Evolutionary conservation across 2,329 filamentous ascomycete species (phyloP).

Genomic region (Aspergillus hiratsukae): DNA sequence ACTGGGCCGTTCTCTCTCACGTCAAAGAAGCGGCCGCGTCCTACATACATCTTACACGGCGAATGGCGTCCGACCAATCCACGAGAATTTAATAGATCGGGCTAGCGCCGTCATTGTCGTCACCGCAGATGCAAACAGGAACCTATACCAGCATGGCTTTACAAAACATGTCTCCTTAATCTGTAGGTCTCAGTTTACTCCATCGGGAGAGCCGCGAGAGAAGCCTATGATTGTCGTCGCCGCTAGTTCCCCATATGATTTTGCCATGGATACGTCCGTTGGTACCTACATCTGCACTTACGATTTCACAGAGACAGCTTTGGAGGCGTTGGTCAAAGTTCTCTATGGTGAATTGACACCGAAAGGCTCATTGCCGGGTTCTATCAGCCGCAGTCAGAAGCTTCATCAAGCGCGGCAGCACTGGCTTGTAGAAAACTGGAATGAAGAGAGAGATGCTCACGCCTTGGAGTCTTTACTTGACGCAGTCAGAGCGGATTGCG

Average conservation of each 20-base stretch:
- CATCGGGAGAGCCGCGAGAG: slow-evolving; percentile 47
- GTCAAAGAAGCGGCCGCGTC: slow-evolving; percentile 78
- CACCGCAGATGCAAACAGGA: slow-evolving; percentile 89
- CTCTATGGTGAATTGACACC: slow-evolving; percentile 70
- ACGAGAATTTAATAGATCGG: slow-evolving; percentile 86
- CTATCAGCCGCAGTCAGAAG: slow-evolving; percentile 81
- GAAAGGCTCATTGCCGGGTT: slow-evolving; percentile 59
- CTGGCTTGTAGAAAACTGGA: slow-evolving; percentile 89
- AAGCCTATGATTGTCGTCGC: slow-evolving; percentile 88
- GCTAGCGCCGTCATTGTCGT: slow-evolving; percentile 85
- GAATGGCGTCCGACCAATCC: slow-evolving; percentile 84
- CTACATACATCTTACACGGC: slow-evolving; percentile 93
- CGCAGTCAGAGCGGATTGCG: slow-evolving; percentile 57
- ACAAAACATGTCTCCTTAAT: slow-evolving; percentile 96
- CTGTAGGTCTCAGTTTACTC: slow-evolving; percentile 51
- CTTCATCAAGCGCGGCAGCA: slow-evolving; percentile 84
- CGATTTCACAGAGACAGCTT: slow-evolving; percentile 89
- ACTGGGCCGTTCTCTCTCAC: slow-evolving; percentile 78
- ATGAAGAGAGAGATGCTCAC: slow-evolving; percentile 68
- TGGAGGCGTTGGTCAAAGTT: slow-evolving; percentile 77
- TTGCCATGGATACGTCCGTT: slow-evolving; percentile 85
- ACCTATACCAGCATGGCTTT: slow-evolving; percentile 89
- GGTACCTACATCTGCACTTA: slow-evolving; percentile 94
- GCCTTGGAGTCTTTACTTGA: slow-evolving; percentile 73
- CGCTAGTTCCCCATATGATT: slow-evolving; percentile 94